Evolutionary conservation across 768 basidiomycete genomes (phyloP), one percentile per base, ranked within the genome.

Genomic region (Rhodosporidiobolus sp.): DNA sequence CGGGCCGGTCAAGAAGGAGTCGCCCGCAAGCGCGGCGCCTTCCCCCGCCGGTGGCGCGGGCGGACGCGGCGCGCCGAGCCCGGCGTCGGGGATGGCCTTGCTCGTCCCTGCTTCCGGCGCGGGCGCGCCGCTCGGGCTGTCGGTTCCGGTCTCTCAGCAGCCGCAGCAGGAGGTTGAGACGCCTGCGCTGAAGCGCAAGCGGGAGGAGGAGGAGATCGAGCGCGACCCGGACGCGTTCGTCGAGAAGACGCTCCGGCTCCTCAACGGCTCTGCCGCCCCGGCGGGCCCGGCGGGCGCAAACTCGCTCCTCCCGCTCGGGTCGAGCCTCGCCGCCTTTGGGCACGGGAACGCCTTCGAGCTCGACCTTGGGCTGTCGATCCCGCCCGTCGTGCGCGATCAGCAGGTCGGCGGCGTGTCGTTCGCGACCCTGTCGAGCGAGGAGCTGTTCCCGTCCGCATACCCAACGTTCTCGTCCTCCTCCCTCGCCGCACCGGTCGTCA

Each of bases 131-230:
- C 10, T 34, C 0, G 45, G 9, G 11, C 11, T 48, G 20, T 22
- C 32, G 26, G 46, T 55, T 9, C 60, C 38, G 17, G 22, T 24
- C n/a, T 17, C 55, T n/a, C 32, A 24, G 52, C 60, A 28, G 22
- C 65, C 67, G n/a, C n/a, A n/a, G n/a, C n/a, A n/a, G n/a, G n/a
- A n/a, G n/a, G n/a, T n/a, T 28, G 70, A 76, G 56, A 50, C 65
- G 30, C 50, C 65, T 7, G 49, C 70, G 30, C 57, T 65, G 30
- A 78, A 77, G 67, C 58, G 75, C n/a, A 77, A 78, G 62, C 59
- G 76, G 12, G 76, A 78, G 45, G 65, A 71, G 38, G 77, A 78
- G 30, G 76, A 78, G 61, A 74, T 74, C 12, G 60, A 72, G 17
- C 45, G 59, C 17, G 76, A 78, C 50, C 76, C 77, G 43, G 64